Conservation (phyloP, 1,139 yeast genomes). For the Candida sp. region DNA sequence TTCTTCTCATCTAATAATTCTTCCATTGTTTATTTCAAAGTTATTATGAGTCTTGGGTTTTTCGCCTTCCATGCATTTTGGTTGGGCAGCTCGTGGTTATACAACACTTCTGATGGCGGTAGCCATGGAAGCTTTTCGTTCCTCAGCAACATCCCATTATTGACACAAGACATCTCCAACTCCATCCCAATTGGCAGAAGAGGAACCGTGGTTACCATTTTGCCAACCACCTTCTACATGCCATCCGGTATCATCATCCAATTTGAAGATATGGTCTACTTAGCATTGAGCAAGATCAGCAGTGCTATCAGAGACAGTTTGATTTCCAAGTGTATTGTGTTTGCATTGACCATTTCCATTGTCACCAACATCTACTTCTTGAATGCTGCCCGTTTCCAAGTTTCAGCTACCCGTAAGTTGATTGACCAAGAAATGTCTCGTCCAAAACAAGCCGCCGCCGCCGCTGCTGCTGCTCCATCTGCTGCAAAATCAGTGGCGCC, state of each 20-base stretch:
- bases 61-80: constrained; percentile 78
- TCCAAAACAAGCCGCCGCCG: constrained; percentile 22
- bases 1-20: constrained; percentile 29
- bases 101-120: constrained; percentile 34
- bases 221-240: constrained; percentile 70
- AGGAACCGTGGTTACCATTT: constrained; percentile 69
- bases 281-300: constrained; percentile 61
- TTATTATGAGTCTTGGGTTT: constrained; percentile 70
- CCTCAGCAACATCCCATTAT: constrained; percentile 26
- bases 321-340: constrained; percentile 76
- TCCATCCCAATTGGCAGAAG: constrained; percentile 44
- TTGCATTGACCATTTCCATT: constrained; percentile 76
- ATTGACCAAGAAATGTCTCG: constrained; percentile 42
- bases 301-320: constrained; percentile 82
- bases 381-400: constrained; percentile 71
- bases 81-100: constrained; percentile 74
- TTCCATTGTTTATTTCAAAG: constrained; percentile 63
- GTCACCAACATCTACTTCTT: constrained; percentile 84
- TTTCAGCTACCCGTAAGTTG: constrained; percentile 45
- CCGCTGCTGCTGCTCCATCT: neutral
- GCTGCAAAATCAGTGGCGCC: neutral
- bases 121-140: constrained; percentile 17
- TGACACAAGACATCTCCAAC: constrained; percentile 45
- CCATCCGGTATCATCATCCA: constrained; percentile 68
- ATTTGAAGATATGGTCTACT: constrained; percentile 65